Evolutionary conservation across 1,139 yeast genomes (phyloP).

Genomic region (Lodderomyces margitis): DNA sequence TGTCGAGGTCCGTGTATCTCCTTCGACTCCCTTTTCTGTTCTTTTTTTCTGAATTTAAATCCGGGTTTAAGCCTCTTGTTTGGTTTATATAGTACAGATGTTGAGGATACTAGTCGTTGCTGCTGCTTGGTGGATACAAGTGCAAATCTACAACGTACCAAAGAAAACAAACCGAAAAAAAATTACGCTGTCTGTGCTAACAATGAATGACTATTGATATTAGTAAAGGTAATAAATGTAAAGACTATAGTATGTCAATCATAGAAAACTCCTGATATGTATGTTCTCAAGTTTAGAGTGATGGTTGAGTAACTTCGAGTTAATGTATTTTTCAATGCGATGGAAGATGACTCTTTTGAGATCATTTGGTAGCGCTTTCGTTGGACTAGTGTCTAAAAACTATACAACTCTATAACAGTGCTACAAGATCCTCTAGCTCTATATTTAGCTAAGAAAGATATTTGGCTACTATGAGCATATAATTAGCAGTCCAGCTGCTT

Average conservation of each 20-base stretch:
- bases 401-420: too few relatives aligned
- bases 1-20: too few relatives aligned
- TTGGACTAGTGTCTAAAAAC: neutral
- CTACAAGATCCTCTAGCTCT: too few relatives aligned
- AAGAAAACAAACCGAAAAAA: neutral
- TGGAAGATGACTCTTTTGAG: neutral
- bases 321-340: too few relatives aligned
- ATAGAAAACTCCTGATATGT: neutral
- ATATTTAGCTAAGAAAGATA: too few relatives aligned
- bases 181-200: neutral
- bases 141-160: neutral
- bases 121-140: constrained; percentile 2
- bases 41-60: too few relatives aligned
- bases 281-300: too few relatives aligned
- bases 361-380: neutral
- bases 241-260: neutral
- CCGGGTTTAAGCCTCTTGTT: neutral
- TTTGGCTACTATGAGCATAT: too few relatives aligned
- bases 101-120: neutral
- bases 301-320: too few relatives aligned
- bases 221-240: neutral
- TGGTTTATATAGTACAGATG: neutral
- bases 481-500: too few relatives aligned
- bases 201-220: neutral
- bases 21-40: neutral